These are phyloP conservation scores for Moricandia moricandioides DNA, from an alignment of 345 rosid species.

Conservation along the genomic window DNA sequence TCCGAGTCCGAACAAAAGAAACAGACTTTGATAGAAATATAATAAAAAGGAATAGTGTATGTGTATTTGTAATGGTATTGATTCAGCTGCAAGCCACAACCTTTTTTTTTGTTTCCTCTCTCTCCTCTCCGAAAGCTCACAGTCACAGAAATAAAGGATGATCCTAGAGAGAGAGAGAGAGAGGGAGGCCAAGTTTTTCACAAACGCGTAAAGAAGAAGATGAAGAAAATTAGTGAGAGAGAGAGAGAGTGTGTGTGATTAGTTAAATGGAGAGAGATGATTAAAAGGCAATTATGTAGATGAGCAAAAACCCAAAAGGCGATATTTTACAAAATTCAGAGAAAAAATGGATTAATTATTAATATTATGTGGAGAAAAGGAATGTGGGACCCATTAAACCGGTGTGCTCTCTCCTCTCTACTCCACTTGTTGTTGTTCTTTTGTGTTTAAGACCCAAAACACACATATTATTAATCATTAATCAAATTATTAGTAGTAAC, in stretches of 20 bases:
- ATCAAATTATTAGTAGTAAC: not conserved
- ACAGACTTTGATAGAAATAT: conserved; percentile 4
- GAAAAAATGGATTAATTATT: not conserved
- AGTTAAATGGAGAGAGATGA: conserved; percentile 34
- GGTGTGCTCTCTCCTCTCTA: conserved; percentile 19
- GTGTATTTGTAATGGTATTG: conserved; percentile 20
- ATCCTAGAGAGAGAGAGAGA: conserved; percentile 8
- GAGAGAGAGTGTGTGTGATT: conserved; percentile 14
- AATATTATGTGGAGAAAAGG: conserved; percentile 1
- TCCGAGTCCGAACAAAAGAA: conserved; percentile 7
- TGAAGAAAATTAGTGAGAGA: conserved; percentile 31
- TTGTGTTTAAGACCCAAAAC: conserved; percentile 7
- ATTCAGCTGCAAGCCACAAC: conserved; percentile 45
- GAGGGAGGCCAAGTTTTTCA: not conserved
- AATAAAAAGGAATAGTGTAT: conserved; percentile 18
- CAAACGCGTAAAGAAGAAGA: conserved; percentile 39
- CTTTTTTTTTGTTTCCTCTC: conserved; percentile 7
- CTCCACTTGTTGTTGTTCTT: conserved; percentile 23
- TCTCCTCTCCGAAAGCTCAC: conserved; percentile 34
- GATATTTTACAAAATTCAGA: conserved; percentile 17
- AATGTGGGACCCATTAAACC: conserved; percentile 26
- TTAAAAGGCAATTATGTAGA: conserved; percentile 27
- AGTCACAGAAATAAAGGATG: conserved; percentile 40
- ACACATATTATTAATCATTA: conserved; percentile 4
- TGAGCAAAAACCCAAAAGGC: conserved; percentile 16